phyloP scores from a whole-genome alignment of 2,329 filamentous ascomycete genomes.

The Erysiphe neolycopersici region DNA sequence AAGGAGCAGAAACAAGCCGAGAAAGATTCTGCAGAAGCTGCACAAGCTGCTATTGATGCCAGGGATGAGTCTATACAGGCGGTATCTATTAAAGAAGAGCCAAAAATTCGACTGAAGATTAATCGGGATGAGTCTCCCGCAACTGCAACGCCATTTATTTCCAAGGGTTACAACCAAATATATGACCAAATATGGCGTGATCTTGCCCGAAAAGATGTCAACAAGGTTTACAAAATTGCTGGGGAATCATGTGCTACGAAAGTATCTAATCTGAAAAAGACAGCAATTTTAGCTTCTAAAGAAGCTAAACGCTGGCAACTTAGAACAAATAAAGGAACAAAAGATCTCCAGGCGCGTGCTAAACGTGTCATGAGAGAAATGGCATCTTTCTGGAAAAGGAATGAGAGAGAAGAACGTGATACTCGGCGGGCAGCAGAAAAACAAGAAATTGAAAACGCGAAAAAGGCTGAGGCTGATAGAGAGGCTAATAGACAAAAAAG shows the following conservation, averaged over 20 bases:
- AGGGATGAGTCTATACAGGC: slow-evolving; percentile 41
- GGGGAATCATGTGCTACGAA: slow-evolving; percentile 65
- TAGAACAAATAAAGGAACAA: slow-evolving; percentile 93
- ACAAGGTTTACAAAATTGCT: slow-evolving; percentile 75
- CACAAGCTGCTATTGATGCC: slow-evolving; percentile 58
- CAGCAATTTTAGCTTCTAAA: slow-evolving; percentile 84
- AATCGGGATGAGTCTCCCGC: slow-evolving; percentile 18
- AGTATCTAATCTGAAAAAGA: slow-evolving; percentile 92
- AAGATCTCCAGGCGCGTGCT: slow-evolving; percentile 85
- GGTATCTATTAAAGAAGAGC: slow-evolving; percentile 15
- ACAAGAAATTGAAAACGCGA: slow-evolving; percentile 86
- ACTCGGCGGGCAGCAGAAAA: slow-evolving; percentile 80
- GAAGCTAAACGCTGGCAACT: slow-evolving; percentile 94
- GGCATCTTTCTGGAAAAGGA: slow-evolving; percentile 98
- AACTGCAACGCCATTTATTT: slow-evolving; percentile 30
- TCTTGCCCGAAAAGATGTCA: slow-evolving; percentile 75
- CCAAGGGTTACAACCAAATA: slow-evolving; percentile 86
- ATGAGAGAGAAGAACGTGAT: slow-evolving; percentile 91
- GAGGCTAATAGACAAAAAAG: slow-evolving; percentile 94
- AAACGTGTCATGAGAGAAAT: slow-evolving; percentile 99
- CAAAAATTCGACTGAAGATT: slow-evolving; percentile 36
- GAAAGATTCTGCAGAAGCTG: slow-evolving; percentile 60
- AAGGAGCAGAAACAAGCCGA: slow-evolving; percentile 66
- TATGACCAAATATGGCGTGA: slow-evolving; percentile 96
- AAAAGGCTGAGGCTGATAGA: slow-evolving; percentile 88